Base-by-base conservation (phyloP, 1,284 basidiomycete species). In the Puccinia coronata region DNA sequence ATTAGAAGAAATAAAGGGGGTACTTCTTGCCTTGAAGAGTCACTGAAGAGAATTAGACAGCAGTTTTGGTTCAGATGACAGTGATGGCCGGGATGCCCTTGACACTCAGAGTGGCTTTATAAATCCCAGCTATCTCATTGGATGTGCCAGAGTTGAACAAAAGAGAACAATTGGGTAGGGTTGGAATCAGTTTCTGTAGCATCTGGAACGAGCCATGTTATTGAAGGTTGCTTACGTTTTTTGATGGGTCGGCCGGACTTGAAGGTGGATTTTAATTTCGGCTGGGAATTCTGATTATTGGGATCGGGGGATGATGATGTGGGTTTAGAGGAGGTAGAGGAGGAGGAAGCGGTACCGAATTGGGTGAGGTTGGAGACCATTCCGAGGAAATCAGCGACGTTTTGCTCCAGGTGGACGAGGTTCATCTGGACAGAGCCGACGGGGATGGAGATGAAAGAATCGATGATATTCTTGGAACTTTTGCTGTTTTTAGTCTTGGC, bases 221-320 rank as follows among this genome's bases (percentile, higher is more conserved):
- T 28, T 2, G 20, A 34, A 53, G 8, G 43, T 70, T 14, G 41
- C 67, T 59, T 49, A 80, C 78, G 41, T 73, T 70, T 43, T 71
- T 80, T 80, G 4, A 80, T 49, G 34, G 70, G 70, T 51, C 78
- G 55, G 4, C 78, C 78, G n/a, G 78, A 73, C 61, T 80, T 72
- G 57, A 71, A 80, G 43, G 49, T 47, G 11, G 53, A 36, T 28
- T 53, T 49, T 6, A 36, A 12, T 71, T 28, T 49, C 28, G 69
- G 31, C 31, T 39, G 61, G 16, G 28, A n/a, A 23, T 9, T 25
- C 6, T 4, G n/a, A 47, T 5, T 47, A 47, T 67, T 28, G 16
- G 36, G 5, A 20, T 43, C 16, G 11, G 69, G 43, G 1, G 67
- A n/a, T 49, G 67, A 34, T 18, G 69, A 2, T 25, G 28, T 31